phyloP scores from a whole-genome alignment of 2,329 filamentous ascomycete species.

The Alternaria arborescens region DNA sequence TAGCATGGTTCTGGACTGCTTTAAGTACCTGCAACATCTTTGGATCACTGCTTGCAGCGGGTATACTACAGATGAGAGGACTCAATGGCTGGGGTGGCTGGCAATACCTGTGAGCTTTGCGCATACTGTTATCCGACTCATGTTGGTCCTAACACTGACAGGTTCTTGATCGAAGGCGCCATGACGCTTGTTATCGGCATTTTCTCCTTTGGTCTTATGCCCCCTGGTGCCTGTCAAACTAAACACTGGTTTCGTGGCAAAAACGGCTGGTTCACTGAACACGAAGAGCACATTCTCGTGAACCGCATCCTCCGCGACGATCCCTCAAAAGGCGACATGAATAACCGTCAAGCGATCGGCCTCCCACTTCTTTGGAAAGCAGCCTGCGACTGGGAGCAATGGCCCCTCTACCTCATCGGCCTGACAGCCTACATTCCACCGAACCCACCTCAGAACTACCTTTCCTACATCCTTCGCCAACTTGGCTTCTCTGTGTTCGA shows the following conservation, averaged over 20 bases:
- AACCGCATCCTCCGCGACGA: constrained; percentile 68
- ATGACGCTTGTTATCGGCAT: constrained; percentile 64
- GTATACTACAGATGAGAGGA: constrained; percentile 55
- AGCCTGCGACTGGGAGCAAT: constrained; percentile 42
- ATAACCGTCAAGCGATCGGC: constrained; percentile 41
- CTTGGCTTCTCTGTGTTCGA: constrained; percentile 70
- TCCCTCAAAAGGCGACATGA: constrained; percentile 65
- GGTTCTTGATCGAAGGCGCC: constrained; percentile 63
- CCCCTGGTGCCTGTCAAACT: constrained; percentile 58
- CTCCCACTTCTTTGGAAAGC: constrained; percentile 31
- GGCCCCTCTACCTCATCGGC: constrained; percentile 46
- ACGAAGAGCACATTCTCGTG: constrained; percentile 68
- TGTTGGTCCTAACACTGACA: constrained; percentile 39
- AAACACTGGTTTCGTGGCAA: constrained; percentile 64
- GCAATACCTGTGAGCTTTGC: constrained; percentile 38
- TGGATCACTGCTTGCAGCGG: constrained; percentile 51
- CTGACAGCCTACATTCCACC: constrained; percentile 55
- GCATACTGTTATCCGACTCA: constrained; percentile 38
- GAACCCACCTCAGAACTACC: constrained; percentile 36
- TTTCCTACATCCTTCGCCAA: constrained; percentile 66
- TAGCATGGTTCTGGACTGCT: constrained; percentile 56
- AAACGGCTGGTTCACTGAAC: constrained; percentile 69
- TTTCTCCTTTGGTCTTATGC: constrained; percentile 64
- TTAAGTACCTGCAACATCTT: constrained; percentile 49
- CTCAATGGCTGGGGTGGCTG: constrained; percentile 55